A percentile compares a stretch with the other conserved stretches of the same genome.
Evolutionary conservation across 495 filamentous ascomycete genomes (phyloP).

Genomic region (Lasiosphaeriaceae sp.): DNA sequence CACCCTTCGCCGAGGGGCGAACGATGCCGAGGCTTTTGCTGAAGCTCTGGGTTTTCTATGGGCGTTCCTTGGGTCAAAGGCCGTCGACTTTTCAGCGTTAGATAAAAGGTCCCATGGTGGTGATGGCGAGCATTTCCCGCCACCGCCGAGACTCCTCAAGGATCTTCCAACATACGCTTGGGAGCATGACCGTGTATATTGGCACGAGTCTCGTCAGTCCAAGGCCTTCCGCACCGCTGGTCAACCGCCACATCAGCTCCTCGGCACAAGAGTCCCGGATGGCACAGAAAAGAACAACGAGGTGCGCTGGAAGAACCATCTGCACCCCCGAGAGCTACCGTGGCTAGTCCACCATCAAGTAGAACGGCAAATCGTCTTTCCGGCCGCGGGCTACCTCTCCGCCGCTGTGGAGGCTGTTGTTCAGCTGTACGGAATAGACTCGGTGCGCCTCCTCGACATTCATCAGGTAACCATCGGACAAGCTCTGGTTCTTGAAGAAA

Average conservation of each 20-base stretch:
- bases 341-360: slow-evolving; percentile 45
- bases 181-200: slow-evolving; percentile 42
- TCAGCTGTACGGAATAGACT: background rate
- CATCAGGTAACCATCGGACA: slow-evolving; percentile 12
- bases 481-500: slow-evolving; percentile 17
- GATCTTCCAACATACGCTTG: slow-evolving; percentile 48
- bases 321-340: slow-evolving; percentile 32
- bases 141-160: slow-evolving; percentile 15
- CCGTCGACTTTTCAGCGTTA: slow-evolving; percentile 14
- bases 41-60: slow-evolving; percentile 32
- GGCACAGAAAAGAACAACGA: slow-evolving; percentile 23
- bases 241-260: slow-evolving; percentile 34
- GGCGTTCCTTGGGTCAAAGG: slow-evolving; percentile 5
- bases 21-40: slow-evolving; percentile 26
- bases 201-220: slow-evolving; percentile 43
- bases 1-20: slow-evolving; percentile 10
- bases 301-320: slow-evolving; percentile 39
- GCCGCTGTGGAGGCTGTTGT: slow-evolving; percentile 43
- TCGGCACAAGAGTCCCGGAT: slow-evolving; percentile 32
- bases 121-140: too few relatives aligned
- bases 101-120: background rate
- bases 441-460: slow-evolving; percentile 15
- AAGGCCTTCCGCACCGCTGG: slow-evolving; percentile 14
- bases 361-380: slow-evolving; percentile 44
- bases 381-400: slow-evolving; percentile 48